Percentiles rank a stretch among this genome's conserved stretches.
phyloP scores from a whole-genome alignment of 805 yeast genomes.

The Yamadazyma akitaensis region DNA sequence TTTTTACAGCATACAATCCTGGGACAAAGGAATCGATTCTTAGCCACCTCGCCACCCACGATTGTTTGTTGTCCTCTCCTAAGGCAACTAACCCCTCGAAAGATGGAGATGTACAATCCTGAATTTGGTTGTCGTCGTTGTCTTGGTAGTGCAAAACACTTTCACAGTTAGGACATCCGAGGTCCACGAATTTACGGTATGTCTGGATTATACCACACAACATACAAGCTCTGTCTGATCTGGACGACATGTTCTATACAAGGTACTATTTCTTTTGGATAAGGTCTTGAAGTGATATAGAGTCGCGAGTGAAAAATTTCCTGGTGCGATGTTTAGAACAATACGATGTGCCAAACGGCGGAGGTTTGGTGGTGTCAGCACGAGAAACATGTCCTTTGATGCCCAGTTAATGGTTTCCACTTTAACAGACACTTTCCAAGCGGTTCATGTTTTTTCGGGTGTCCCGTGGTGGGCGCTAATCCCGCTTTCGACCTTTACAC shows the following conservation, averaged over 20 bases:
- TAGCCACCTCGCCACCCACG: constrained; percentile 97
- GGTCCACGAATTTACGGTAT: constrained; percentile 64
- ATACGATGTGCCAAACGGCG: neutral
- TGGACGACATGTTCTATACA: constrained; percentile 39
- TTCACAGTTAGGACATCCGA: constrained; percentile 97
- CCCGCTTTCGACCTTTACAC: constrained; percentile 65
- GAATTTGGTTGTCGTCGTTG: constrained; percentile 78
- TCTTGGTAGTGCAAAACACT: constrained; percentile 72
- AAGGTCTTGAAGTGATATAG: neutral
- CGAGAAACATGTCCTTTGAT: constrained; percentile 2
- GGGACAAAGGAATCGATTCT: constrained; percentile 85
- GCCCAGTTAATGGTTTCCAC: constrained; percentile 20
- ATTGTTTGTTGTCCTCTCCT: constrained; percentile 69
- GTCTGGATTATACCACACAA: constrained; percentile 91
- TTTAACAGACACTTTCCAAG: constrained; percentile 40
- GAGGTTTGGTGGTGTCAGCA: neutral
- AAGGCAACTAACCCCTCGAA: constrained; percentile 93
- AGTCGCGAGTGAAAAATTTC: neutral
- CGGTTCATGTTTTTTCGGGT: constrained; percentile 53
- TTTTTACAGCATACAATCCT: constrained; percentile 91
- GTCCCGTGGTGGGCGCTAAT: constrained; percentile 83
- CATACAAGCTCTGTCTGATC: constrained; percentile 94
- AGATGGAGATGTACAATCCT: constrained; percentile 93
- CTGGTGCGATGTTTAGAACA: neutral
- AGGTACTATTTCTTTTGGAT: neutral